Percentiles rank a stretch among this genome's conserved stretches.
Evolutionary conservation across 371 early-diverging fungal genomes (phyloP).

Genomic region (Umbelopsis sp.): DNA sequence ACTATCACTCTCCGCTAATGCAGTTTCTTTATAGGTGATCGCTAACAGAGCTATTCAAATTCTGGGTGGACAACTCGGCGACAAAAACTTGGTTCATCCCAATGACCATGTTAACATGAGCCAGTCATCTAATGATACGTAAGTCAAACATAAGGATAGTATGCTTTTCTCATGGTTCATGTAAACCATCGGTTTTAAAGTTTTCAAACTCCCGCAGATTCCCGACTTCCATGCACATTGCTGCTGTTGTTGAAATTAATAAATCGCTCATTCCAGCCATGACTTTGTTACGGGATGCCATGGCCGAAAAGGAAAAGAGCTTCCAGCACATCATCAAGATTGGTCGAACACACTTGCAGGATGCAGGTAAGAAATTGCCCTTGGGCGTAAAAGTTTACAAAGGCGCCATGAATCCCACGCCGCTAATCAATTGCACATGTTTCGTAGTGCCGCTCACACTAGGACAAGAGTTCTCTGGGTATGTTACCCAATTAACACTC

Average conservation of each 20-base stretch:
- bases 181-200: background rate
- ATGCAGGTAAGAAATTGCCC: constrained; percentile 60
- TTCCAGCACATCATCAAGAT: constrained; percentile 86
- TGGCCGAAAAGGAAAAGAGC: constrained; percentile 63
- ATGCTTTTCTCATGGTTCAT: background rate
- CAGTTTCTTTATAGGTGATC: constrained; percentile 52
- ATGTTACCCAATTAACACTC: constrained; percentile 77
- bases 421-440: constrained; percentile 56
- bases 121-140: constrained; percentile 90
- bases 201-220: constrained; percentile 44
- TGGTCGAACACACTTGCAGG: constrained; percentile 88
- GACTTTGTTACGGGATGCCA: constrained; percentile 64
- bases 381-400: background rate
- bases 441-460: constrained; percentile 82
- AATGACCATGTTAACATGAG: constrained; percentile 92
- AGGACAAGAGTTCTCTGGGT: constrained; percentile 91
- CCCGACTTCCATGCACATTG: constrained; percentile 93
- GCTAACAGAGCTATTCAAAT: constrained; percentile 91
- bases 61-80: constrained; percentile 81
- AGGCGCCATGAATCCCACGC: constrained; percentile 5
- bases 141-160: constrained; percentile 20
- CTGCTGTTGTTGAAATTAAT: constrained; percentile 76
- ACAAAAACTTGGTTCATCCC: constrained; percentile 85
- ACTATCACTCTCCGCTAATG: background rate
- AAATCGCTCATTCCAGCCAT: constrained; percentile 75